phyloP scores from a whole-genome alignment of 495 filamentous ascomycete genomes.

The Penicillium ochrochloron region DNA sequence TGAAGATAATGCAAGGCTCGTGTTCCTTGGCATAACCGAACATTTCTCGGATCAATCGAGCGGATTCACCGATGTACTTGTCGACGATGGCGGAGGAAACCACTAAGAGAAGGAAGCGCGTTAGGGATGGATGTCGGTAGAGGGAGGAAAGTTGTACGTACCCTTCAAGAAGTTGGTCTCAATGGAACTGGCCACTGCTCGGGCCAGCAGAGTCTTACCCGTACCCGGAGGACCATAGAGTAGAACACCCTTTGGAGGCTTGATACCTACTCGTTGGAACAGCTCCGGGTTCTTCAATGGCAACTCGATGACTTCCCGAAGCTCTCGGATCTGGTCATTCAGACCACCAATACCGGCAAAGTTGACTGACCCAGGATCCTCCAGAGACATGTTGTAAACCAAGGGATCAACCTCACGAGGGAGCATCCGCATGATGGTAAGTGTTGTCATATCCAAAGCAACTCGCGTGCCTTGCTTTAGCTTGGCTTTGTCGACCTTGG shows the following conservation, averaged over 20 bases:
- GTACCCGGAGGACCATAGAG: slow-evolving; percentile 98
- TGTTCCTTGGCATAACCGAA: slow-evolving; percentile 99
- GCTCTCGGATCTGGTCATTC: slow-evolving; percentile 98
- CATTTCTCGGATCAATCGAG: slow-evolving; percentile 97
- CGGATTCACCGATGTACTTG: slow-evolving; percentile 99
- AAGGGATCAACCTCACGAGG: slow-evolving; percentile 97
- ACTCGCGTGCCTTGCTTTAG: slow-evolving; percentile 98
- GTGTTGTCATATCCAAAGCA: slow-evolving; percentile 98
- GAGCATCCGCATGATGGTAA: slow-evolving; percentile 99
- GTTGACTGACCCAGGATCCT: slow-evolving; percentile 96
- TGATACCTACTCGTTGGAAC: slow-evolving; percentile 96
- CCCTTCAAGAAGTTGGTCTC: slow-evolving; percentile 99
- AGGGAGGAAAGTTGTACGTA: slow-evolving; percentile 37
- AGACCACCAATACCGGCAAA: slow-evolving; percentile 99
- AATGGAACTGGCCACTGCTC: slow-evolving; percentile 94
- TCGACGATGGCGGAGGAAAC: slow-evolving; percentile 99
- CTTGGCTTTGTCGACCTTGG: slow-evolving; percentile 95
- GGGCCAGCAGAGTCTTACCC: slow-evolving; percentile 93
- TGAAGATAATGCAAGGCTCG: slow-evolving; percentile 99
- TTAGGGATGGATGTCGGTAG: slow-evolving; percentile 6
- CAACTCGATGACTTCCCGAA: slow-evolving; percentile 97
- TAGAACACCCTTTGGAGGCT: slow-evolving; percentile 96
- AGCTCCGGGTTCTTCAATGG: slow-evolving; percentile 99
- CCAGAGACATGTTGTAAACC: slow-evolving; percentile 99
- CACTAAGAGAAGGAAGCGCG: slow-evolving; percentile 57